Conservation (phyloP, 495 filamentous ascomycete species). For the Cercophora samala region DNA sequence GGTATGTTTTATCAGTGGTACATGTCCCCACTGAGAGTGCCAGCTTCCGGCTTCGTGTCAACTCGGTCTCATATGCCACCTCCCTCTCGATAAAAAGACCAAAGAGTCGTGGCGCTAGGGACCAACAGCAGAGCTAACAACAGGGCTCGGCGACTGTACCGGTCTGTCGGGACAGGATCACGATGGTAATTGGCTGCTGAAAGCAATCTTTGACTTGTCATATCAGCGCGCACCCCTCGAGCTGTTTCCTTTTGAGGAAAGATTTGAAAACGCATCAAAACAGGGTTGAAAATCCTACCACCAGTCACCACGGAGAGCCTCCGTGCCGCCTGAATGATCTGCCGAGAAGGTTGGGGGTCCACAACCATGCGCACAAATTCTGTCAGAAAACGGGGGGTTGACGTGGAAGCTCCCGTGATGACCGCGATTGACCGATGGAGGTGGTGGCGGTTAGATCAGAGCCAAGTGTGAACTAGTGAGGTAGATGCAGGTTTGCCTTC, state of each 20-base stretch:
- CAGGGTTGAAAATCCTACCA: not conserved
- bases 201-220: not conserved
- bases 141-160: conserved; percentile 4
- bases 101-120: not conserved
- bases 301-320: not conserved
- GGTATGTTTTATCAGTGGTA: not conserved
- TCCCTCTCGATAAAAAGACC: not conserved
- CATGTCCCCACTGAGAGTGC: not conserved
- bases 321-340: not conserved
- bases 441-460: not conserved
- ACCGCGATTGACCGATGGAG: too few species aligned
- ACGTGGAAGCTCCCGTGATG: too few species aligned
- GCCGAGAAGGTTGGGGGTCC: conserved; percentile 5
- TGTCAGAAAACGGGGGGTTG: not conserved
- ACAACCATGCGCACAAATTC: not conserved
- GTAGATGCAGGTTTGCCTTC: not conserved
- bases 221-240: not conserved
- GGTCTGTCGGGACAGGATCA: not conserved
- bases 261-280: not conserved
- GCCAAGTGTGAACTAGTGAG: not conserved
- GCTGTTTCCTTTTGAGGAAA: not conserved
- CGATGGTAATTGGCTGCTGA: not conserved
- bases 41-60: not conserved
- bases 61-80: not conserved
- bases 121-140: conserved; percentile 1